These are phyloP conservation scores for Ophiostoma ips DNA, from an alignment of 2,329 filamentous ascomycete species.

Conservation along the genomic window DNA sequence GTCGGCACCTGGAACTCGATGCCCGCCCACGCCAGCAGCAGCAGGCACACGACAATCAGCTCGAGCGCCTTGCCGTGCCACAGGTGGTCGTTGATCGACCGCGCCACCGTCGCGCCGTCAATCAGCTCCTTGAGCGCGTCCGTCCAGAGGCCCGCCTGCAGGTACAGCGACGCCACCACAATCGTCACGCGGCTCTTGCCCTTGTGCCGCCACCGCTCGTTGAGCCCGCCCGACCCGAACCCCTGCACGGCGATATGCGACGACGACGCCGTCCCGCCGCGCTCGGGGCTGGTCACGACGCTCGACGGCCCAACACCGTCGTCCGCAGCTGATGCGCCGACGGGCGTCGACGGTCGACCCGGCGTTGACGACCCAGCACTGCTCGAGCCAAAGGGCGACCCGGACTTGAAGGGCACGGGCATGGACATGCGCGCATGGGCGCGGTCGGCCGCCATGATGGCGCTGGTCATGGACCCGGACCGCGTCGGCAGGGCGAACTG, in stretches of 20 bases:
- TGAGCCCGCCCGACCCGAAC: conserved; percentile 56
- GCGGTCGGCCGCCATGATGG: conserved; percentile 34
- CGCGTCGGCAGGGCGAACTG: conserved; percentile 36
- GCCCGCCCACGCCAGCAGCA: conserved; percentile 73
- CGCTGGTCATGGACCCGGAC: conserved; percentile 37
- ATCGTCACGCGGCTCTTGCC: conserved; percentile 69
- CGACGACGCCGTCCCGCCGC: too few relatives aligned
- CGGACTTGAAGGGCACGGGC: conserved; percentile 43
- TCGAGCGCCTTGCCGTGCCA: conserved; percentile 96
- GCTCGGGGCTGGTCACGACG: not conserved
- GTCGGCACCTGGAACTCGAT: conserved; percentile 67
- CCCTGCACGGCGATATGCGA: conserved; percentile 57
- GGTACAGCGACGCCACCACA: conserved; percentile 70
- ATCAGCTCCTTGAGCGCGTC: conserved; percentile 75
- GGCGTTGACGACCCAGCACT: conserved; percentile 34
- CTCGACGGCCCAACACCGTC: not conserved
- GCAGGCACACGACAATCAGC: conserved; percentile 65
- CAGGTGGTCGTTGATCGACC: conserved; percentile 76
- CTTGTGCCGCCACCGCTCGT: conserved; percentile 65
- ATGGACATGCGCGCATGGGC: conserved; percentile 64
- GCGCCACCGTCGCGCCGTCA: conserved; percentile 65
- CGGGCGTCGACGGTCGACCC: conserved; percentile 35
- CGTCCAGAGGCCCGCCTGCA: conserved; percentile 79
- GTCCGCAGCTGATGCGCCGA: conserved; percentile 21
- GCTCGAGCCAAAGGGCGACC: conserved; percentile 28